Conservation (phyloP, 2,329 filamentous ascomycete genomes). For the Hypocrella siamensis region DNA sequence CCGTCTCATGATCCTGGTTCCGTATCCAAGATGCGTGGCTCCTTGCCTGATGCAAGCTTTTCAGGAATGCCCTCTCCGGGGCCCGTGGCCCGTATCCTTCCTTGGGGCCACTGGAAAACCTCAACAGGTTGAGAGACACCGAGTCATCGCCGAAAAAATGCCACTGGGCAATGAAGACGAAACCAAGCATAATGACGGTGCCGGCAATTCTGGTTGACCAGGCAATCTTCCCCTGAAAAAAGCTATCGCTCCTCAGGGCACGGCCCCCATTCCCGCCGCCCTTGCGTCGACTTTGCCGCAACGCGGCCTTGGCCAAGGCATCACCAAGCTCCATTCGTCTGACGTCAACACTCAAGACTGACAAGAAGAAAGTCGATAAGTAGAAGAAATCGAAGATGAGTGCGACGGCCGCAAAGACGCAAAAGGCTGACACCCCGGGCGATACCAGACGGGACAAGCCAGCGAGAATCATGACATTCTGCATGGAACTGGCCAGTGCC, state of each 20-base stretch:
- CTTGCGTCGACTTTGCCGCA: conserved; percentile 19
- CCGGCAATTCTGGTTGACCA: conserved; percentile 62
- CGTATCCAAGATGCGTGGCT: conserved; percentile 64
- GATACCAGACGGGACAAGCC: conserved; percentile 51
- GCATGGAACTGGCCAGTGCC: conserved; percentile 48
- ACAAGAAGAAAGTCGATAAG: conserved; percentile 64
- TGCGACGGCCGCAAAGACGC: conserved; percentile 59
- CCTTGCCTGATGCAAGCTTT: conserved; percentile 56
- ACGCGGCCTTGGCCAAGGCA: conserved; percentile 43
- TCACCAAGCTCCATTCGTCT: conserved; percentile 61
- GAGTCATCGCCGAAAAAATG: conserved; percentile 56
- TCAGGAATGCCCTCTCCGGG: conserved; percentile 25
- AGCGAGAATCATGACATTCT: conserved; percentile 53
- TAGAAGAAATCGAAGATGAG: conserved; percentile 66
- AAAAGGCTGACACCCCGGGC: conserved; percentile 58
- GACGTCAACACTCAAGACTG: conserved; percentile 67
- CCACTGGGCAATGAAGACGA: conserved; percentile 59
- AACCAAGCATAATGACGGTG: conserved; percentile 55
- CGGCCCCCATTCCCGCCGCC: conserved; percentile 9
- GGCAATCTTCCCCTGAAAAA: conserved; percentile 49
- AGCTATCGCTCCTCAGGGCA: conserved; percentile 37
- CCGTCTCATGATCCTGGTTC: conserved; percentile 65
- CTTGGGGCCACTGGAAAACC: conserved; percentile 8
- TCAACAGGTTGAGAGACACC: conserved; percentile 14
- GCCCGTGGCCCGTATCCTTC: conserved; percentile 11